A percentile compares a stretch with the other conserved stretches of the same genome.
Conservation (phyloP, 2,329 filamentous ascomycete species). For the Hypoxylon sp. region DNA sequence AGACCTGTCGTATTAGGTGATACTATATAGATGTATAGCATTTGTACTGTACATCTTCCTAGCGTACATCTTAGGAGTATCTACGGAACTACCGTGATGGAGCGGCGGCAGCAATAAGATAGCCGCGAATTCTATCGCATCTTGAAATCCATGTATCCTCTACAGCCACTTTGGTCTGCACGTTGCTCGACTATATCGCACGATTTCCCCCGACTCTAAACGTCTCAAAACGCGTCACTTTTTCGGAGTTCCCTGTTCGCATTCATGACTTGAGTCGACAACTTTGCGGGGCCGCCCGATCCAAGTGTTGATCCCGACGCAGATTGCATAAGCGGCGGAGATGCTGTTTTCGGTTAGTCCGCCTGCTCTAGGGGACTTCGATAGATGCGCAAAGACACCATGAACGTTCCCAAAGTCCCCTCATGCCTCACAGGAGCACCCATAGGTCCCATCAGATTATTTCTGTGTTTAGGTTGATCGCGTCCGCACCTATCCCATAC, state of each 20-base stretch:
- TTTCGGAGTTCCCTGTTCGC: slow-evolving; percentile 23
- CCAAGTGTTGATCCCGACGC: slow-evolving; percentile 11
- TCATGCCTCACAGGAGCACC: not conserved
- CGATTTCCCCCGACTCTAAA: not conserved
- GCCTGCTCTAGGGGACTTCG: not conserved
- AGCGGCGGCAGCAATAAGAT: not conserved
- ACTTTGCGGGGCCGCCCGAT: slow-evolving; percentile 6
- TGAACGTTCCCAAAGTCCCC: not conserved
- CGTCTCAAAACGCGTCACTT: not conserved
- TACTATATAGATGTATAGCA: slow-evolving; percentile 4
- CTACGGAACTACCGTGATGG: slow-evolving; percentile 14
- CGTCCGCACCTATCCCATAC: not conserved
- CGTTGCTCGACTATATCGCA: not conserved
- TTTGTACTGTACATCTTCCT: slow-evolving; percentile 6
- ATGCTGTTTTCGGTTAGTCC: slow-evolving; percentile 36
- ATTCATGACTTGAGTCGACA: not conserved
- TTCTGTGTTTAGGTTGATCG: not conserved
- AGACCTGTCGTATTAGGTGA: not conserved
- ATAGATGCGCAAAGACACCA: not conserved
- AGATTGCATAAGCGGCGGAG: slow-evolving; percentile 28
- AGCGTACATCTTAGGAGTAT: not conserved
- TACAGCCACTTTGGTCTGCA: not conserved
- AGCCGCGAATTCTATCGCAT: not conserved
- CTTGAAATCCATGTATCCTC: not conserved
- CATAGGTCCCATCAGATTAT: not conserved